These are phyloP conservation scores for Cytospora leucostoma DNA, from an alignment of 2,329 filamentous ascomycete genomes.

Conservation along the genomic window DNA sequence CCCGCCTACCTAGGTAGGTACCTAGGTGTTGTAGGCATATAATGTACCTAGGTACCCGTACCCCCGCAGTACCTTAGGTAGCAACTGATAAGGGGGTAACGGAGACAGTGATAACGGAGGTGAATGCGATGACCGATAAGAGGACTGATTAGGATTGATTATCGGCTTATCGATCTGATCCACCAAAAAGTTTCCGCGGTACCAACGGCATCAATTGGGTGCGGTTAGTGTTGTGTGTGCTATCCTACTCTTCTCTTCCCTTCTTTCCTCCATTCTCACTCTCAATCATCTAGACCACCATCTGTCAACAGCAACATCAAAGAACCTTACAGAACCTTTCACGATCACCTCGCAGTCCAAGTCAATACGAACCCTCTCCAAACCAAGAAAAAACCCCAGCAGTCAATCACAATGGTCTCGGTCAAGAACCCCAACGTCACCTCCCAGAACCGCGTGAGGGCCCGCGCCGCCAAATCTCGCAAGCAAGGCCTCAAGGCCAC, in stretches of 20 bases:
- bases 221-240: not conserved
- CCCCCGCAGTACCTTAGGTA: no score
- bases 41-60: no score
- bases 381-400: no score
- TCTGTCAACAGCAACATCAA: no score
- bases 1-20: no score
- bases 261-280: not conserved
- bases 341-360: not conserved
- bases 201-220: not conserved
- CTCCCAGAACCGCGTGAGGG: slow-evolving; percentile 55
- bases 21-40: no score
- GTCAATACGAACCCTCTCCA: not conserved
- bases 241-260: not conserved
- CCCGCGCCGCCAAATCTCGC: slow-evolving; percentile 47
- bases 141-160: not conserved
- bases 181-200: slow-evolving; percentile 18
- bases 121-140: no score
- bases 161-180: slow-evolving; percentile 5
- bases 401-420: slow-evolving; percentile 48
- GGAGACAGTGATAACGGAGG: not conserved
- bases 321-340: no score
- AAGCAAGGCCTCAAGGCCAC: slow-evolving; percentile 47
- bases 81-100: not conserved
- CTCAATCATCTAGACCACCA: not conserved
- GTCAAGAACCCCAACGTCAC: slow-evolving; percentile 60